Percentiles rank a stretch among this genome's conserved stretches.
Conservation (phyloP, 2,329 filamentous ascomycete genomes). For the Fusarium sp. region DNA sequence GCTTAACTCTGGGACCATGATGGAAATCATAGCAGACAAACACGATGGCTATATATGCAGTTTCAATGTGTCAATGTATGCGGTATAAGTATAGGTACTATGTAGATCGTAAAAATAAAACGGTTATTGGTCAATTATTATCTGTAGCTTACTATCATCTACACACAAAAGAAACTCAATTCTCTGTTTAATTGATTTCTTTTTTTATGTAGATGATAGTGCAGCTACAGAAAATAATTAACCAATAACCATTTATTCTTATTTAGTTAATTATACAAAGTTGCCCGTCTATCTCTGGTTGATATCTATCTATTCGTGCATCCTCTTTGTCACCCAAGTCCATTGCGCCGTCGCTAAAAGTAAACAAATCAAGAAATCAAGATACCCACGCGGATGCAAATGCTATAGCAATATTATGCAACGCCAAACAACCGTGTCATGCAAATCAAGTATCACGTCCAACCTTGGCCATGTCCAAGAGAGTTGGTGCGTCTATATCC, state of each 20-base stretch:
- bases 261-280: slow-evolving; percentile 18
- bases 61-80: neutral
- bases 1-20: neutral
- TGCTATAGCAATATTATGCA: slow-evolving; percentile 12
- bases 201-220: too few species aligned
- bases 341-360: slow-evolving; percentile 36
- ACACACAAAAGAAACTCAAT: too few species aligned
- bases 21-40: neutral
- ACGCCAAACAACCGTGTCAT: slow-evolving; percentile 29
- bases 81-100: neutral
- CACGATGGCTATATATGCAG: neutral
- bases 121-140: neutral
- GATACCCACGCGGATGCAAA: slow-evolving; percentile 7
- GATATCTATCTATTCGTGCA: slow-evolving; percentile 21
- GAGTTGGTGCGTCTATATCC: neutral
- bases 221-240: too few species aligned
- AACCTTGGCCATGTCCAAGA: slow-evolving; percentile 4
- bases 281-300: slow-evolving; percentile 24
- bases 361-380: slow-evolving; percentile 9
- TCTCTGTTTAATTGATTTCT: too few species aligned
- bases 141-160: too few species aligned
- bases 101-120: neutral
- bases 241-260: too few species aligned
- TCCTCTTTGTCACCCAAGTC: slow-evolving; percentile 5
- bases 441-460: slow-evolving; percentile 19